Evolutionary conservation across 2,329 filamentous ascomycete species (phyloP), one percentile per base, ranked within the genome.

Genomic region (Incumbomyces delicatus): DNA sequence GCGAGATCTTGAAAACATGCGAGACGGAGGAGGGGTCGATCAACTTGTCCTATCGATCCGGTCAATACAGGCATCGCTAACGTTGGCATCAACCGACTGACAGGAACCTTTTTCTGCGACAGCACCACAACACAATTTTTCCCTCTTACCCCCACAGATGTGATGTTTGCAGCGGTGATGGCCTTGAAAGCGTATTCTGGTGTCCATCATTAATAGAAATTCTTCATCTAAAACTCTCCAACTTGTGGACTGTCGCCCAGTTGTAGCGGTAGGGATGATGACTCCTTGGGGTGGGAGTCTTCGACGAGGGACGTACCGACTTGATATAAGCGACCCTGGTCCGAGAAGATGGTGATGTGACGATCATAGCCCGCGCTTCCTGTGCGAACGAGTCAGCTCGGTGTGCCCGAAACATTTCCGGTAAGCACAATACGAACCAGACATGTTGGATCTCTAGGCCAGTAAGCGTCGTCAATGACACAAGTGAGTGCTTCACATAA

Each of bases 161-260:
- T 98, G 74, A 98, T 96, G 71, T 96, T 96, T 59, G 92, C 92
- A 52, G 92, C 90, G 59, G 92, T 98, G 71, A 98, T 98, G 50
- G 92, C 92, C 76, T 98, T 98, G 82, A 98, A 98, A 60, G 92
- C 92, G 90, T 98, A 98, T 78, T 98, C 92, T 96, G 66, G 59
- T 56, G 34, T 43, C 45, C 22, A 31, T 29, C 30, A 17, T 44
- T 7, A 34, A 16, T 14, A 35, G 11, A 22, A 3, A 12, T 8
- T 8, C 22, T 27, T 12, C 32, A 41, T 32, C 16, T 14, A 32
- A 8, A 5, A 8, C 22, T 8, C 8, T 8, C 22, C 8, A 27
- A 4, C 5, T 27, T 8, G 22, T 27, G 22, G 22, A 27, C 22
- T 27, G 22, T 4, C 8, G 8, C 8, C 22, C 22, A 27, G 8